phyloP scores from a whole-genome alignment of 768 basidiomycete species.

The Leucocoprinus birnbaumii region DNA sequence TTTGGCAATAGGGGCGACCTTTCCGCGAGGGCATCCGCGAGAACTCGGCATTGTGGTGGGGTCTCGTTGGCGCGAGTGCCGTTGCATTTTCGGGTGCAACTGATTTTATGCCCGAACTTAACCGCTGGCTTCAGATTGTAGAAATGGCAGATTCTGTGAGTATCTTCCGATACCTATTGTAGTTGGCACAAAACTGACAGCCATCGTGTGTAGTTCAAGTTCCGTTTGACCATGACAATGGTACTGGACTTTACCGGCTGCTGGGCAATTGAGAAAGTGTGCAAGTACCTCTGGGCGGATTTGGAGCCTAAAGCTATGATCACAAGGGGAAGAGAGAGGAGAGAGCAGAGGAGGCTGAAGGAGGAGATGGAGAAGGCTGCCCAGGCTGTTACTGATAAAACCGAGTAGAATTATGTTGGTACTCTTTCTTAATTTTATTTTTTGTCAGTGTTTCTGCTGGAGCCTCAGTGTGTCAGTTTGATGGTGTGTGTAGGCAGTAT shows the following conservation, averaged over 20 bases:
- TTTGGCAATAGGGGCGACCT: conserved; percentile 68
- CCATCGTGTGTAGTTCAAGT: conserved; percentile 63
- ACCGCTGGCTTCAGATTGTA: conserved; percentile 95
- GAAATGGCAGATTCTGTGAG: conserved; percentile 79
- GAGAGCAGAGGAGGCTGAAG: conserved; percentile 52
- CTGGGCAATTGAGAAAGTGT: conserved; percentile 75
- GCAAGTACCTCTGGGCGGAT: conserved; percentile 87
- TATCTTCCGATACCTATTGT: conserved; percentile 15
- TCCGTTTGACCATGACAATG: conserved; percentile 79
- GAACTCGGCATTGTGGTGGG: conserved; percentile 91
- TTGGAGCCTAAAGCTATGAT: conserved; percentile 84
- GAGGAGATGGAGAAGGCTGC: conserved; percentile 13
- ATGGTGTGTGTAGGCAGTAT: too few relatives aligned
- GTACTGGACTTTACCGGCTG: conserved; percentile 85
- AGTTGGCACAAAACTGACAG: not conserved
- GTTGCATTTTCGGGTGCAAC: conserved; percentile 94
- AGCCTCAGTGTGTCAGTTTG: too few relatives aligned
- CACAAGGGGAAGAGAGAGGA: conserved; percentile 77
- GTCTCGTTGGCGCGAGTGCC: conserved; percentile 81
- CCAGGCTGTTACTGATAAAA: not conserved
- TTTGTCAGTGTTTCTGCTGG: too few relatives aligned
- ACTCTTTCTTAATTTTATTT: too few relatives aligned
- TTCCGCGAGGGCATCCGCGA: conserved; percentile 98
- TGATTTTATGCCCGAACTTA: conserved; percentile 93
- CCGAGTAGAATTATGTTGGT: not conserved